Conservation (phyloP, 352 stramenopile species). For the Phytophthora pisi region DNA sequence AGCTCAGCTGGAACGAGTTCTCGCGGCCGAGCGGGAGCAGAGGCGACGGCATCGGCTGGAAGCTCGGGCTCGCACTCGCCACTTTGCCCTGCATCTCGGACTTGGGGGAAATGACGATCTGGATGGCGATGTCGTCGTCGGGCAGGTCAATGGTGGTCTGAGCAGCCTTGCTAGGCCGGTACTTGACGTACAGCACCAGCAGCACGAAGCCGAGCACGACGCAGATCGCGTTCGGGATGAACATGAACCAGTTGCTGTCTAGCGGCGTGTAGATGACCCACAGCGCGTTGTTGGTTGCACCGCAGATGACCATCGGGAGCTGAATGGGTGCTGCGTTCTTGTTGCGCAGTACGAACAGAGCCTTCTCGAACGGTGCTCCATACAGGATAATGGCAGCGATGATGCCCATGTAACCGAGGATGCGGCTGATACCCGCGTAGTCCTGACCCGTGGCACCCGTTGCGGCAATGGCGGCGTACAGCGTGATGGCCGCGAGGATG, state of each 20-base stretch:
- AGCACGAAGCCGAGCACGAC: conserved; percentile 43
- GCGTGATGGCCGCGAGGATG: conserved; percentile 33
- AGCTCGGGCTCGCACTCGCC: conserved; percentile 22
- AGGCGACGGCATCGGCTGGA: conserved; percentile 32
- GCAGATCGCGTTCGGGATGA: conserved; percentile 51
- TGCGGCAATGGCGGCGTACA: conserved; percentile 51
- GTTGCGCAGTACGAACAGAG: conserved; percentile 47
- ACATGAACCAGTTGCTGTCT: conserved; percentile 57
- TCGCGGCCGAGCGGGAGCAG: conserved; percentile 30
- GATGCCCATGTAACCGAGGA: conserved; percentile 47
- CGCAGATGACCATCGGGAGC: conserved; percentile 52
- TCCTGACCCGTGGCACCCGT: conserved; percentile 39
- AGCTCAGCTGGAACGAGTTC: conserved; percentile 32
- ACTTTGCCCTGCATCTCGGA: conserved; percentile 25
- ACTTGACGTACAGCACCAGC: conserved; percentile 49
- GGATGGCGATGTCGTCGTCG: conserved; percentile 32
- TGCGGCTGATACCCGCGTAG: conserved; percentile 29
- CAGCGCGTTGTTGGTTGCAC: conserved; percentile 46
- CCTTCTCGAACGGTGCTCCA: conserved; percentile 44
- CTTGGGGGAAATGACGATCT: conserved; percentile 36
- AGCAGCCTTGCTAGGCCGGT: conserved; percentile 36
- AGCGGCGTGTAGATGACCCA: conserved; percentile 57
- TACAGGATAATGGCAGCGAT: conserved; percentile 44
- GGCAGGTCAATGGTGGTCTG: conserved; percentile 21
- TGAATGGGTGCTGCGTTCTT: conserved; percentile 53